Evolutionary conservation across 2,329 filamentous ascomycete genomes (phyloP).

Genomic region (Penicillium sp.): DNA sequence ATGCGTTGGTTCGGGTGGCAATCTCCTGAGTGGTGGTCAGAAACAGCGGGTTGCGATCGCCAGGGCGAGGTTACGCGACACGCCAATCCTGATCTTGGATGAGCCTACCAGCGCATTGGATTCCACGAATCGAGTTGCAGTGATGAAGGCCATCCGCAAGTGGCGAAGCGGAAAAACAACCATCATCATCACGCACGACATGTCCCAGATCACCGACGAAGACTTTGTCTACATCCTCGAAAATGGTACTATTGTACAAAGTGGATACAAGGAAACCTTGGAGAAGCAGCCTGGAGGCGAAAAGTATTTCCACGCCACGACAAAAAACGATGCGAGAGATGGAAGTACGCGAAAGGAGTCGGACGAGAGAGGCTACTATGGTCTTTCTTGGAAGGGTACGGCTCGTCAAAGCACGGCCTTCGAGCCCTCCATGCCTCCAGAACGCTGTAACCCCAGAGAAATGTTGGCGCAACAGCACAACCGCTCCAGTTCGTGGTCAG

Average conservation of each 20-base stretch:
- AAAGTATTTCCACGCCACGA: conserved; percentile 17
- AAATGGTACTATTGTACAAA: conserved; percentile 65
- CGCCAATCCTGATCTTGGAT: conserved; percentile 80
- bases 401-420: neutral
- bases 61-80: conserved; percentile 72
- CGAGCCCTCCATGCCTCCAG: neutral
- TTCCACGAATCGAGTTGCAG: conserved; percentile 63
- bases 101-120: conserved; percentile 88
- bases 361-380: neutral
- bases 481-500: conserved; percentile 13
- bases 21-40: conserved; percentile 79
- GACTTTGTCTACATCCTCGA: conserved; percentile 85
- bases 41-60: conserved; percentile 80
- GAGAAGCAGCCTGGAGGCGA: conserved; percentile 35
- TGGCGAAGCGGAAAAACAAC: conserved; percentile 85
- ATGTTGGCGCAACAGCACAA: conserved; percentile 19
- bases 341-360: neutral
- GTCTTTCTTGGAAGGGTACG: neutral
- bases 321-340: neutral
- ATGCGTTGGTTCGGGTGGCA: conserved; percentile 67
- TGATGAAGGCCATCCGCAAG: conserved; percentile 72
- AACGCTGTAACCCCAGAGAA: conserved; percentile 3
- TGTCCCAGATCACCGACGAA: conserved; percentile 68
- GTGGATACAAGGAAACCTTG: conserved; percentile 65
- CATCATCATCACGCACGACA: conserved; percentile 89